phyloP scores from a whole-genome alignment of 129 eudicot species.

The Solidago caesia region DNA sequence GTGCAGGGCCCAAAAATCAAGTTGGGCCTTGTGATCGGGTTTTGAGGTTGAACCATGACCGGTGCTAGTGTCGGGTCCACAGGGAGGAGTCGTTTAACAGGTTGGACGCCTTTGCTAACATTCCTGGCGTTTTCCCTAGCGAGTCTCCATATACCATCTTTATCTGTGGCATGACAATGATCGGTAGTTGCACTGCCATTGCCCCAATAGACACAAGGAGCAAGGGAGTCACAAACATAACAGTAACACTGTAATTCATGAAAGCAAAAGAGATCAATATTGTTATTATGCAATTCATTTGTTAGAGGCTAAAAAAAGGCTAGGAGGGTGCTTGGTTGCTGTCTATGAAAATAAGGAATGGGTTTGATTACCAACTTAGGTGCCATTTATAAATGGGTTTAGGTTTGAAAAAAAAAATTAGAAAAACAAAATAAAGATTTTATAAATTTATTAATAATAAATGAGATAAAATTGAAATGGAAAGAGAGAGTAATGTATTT shows the following conservation, averaged over 20 bases:
- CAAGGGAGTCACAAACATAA: slow-evolving; percentile 44
- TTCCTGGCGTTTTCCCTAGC: slow-evolving; percentile 34
- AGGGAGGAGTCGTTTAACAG: not conserved
- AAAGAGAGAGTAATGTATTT: too few species aligned
- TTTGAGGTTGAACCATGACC: not conserved
- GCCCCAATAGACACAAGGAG: slow-evolving; percentile 43
- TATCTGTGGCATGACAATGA: slow-evolving; percentile 44
- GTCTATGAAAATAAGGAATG: too few species aligned
- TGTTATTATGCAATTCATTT: not conserved
- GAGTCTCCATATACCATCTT: slow-evolving; percentile 29
- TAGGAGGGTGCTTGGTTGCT: too few species aligned
- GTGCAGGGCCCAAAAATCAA: not conserved
- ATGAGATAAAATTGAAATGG: too few species aligned
- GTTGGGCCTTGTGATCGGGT: slow-evolving; percentile 28
- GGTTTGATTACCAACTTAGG: too few species aligned
- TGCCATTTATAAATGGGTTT: too few species aligned
- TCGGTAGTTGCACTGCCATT: slow-evolving; percentile 34
- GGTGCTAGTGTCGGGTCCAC: slow-evolving; percentile 23
- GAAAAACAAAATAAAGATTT: too few species aligned
- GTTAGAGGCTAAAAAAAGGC: not conserved
- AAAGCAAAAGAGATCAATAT: not conserved
- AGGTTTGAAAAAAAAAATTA: too few species aligned
- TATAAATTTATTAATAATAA: too few species aligned
- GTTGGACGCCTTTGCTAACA: slow-evolving; percentile 23
- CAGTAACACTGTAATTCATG: slow-evolving; percentile 43